Evolutionary conservation across 139 green algal species (phyloP).

Genomic region (Astrephomene gubernaculifera): DNA sequence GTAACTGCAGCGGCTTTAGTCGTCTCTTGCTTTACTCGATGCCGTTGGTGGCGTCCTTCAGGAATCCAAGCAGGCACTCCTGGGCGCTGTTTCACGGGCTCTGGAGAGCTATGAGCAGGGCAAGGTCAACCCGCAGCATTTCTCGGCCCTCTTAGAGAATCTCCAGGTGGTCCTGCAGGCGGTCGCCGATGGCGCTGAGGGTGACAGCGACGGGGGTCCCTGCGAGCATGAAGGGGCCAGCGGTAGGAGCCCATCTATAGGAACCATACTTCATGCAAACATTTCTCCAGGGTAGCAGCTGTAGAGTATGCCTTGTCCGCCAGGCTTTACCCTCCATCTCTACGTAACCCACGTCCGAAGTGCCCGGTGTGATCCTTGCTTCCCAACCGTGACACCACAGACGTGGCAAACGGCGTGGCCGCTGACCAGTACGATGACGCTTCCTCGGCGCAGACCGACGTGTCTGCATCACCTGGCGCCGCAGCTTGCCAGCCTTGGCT

Average conservation of each 20-base stretch:
- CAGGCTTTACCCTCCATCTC: no score
- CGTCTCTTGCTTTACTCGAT: not conserved
- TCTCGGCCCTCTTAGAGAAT: constrained; percentile 1
- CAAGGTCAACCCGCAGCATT: not conserved
- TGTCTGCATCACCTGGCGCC: no score
- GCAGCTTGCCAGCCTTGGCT: no score
- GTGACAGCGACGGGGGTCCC: not conserved
- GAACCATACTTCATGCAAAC: no score
- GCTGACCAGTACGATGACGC: not conserved
- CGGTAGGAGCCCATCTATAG: not conserved
- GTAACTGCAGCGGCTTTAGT: not conserved
- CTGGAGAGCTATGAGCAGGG: constrained; percentile 18
- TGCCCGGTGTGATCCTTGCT: no score
- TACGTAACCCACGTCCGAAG: no score
- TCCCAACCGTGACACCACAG: no score
- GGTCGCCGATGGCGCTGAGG: not conserved
- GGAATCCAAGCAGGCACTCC: not conserved
- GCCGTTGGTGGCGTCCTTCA: not conserved
- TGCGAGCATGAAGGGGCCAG: not conserved
- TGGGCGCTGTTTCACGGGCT: constrained; percentile 3
- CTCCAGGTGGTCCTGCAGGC: constrained; percentile 18
- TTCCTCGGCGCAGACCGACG: no score
- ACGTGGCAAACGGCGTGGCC: not conserved
- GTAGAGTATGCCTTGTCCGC: no score
- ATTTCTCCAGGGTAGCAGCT: no score